phyloP scores from a whole-genome alignment of 495 filamentous ascomycete species.

The Elasticomyces elasticus region DNA sequence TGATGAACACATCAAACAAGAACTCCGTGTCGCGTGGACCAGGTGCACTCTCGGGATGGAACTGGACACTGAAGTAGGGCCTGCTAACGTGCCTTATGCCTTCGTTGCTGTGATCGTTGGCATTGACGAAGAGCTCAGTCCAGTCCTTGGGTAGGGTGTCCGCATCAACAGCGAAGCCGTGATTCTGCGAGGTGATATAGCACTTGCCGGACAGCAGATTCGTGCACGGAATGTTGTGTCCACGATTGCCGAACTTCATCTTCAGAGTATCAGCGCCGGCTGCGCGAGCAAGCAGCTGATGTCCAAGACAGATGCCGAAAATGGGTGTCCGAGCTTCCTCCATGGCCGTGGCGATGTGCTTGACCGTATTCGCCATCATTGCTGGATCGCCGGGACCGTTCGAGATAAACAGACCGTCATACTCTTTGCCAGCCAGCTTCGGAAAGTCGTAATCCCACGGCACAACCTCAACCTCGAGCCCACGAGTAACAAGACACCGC shows the following conservation, averaged over 20 bases:
- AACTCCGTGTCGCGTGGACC: slow-evolving; percentile 95
- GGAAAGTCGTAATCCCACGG: slow-evolving; percentile 94
- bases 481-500: slow-evolving; percentile 76
- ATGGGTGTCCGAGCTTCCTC: slow-evolving; percentile 70
- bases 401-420: slow-evolving; percentile 93
- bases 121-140: slow-evolving; percentile 92
- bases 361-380: slow-evolving; percentile 62
- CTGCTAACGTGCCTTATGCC: slow-evolving; percentile 78
- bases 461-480: slow-evolving; percentile 89
- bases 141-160: slow-evolving; percentile 63
- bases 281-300: slow-evolving; percentile 85
- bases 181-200: slow-evolving; percentile 97
- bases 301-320: slow-evolving; percentile 94
- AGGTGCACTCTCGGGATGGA: slow-evolving; percentile 93
- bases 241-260: slow-evolving; percentile 98
- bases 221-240: slow-evolving; percentile 97
- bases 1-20: slow-evolving; percentile 92
- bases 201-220: slow-evolving; percentile 88
- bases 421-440: slow-evolving; percentile 59
- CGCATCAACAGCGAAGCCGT: slow-evolving; percentile 86
- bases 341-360: slow-evolving; percentile 62
- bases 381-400: slow-evolving; percentile 96
- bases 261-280: slow-evolving; percentile 81
- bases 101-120: slow-evolving; percentile 96
- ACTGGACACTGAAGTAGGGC: slow-evolving; percentile 96